A percentile compares a stretch with the other conserved stretches of the same genome.
Evolutionary conservation across 768 basidiomycete species (phyloP).

Genomic region (Holtermanniella nyarrowii): DNA sequence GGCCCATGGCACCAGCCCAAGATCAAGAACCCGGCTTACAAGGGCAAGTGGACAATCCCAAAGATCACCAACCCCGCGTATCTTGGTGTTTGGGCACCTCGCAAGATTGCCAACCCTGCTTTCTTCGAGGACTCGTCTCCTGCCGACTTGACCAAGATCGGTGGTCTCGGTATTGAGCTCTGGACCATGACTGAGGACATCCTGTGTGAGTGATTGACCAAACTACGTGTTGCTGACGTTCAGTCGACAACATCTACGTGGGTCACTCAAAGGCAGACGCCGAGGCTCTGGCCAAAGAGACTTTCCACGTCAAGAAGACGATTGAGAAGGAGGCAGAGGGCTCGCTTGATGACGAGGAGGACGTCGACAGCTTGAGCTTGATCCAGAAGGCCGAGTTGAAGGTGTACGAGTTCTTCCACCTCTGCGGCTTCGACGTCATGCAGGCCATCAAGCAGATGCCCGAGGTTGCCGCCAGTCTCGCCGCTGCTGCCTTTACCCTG

Average conservation of each 20-base stretch:
- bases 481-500: conserved; percentile 62
- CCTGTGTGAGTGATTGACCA: conserved; percentile 26
- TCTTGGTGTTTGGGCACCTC: conserved; percentile 88
- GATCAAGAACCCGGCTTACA: conserved; percentile 83
- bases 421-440: conserved; percentile 39
- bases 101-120: conserved; percentile 78
- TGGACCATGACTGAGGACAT: conserved; percentile 85
- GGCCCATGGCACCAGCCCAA: conserved; percentile 86
- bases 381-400: conserved; percentile 68
- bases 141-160: conserved; percentile 77
- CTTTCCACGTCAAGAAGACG: conserved; percentile 81
- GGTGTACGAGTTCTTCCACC: conserved; percentile 60
- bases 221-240: background rate
- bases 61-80: conserved; percentile 94
- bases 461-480: conserved; percentile 70
- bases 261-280: conserved; percentile 84
- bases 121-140: conserved; percentile 83
- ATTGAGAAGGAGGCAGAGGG: conserved; percentile 60
- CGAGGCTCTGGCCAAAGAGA: conserved; percentile 67
- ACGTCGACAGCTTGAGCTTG: conserved; percentile 57
- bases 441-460: conserved; percentile 78
- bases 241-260: conserved; percentile 58
- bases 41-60: conserved; percentile 92
- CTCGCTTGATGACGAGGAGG: conserved; percentile 45
- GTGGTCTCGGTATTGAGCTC: conserved; percentile 92